These are phyloP conservation scores for Grosmannia huntii DNA, from an alignment of 2,329 filamentous ascomycete species.

Conservation along the genomic window DNA sequence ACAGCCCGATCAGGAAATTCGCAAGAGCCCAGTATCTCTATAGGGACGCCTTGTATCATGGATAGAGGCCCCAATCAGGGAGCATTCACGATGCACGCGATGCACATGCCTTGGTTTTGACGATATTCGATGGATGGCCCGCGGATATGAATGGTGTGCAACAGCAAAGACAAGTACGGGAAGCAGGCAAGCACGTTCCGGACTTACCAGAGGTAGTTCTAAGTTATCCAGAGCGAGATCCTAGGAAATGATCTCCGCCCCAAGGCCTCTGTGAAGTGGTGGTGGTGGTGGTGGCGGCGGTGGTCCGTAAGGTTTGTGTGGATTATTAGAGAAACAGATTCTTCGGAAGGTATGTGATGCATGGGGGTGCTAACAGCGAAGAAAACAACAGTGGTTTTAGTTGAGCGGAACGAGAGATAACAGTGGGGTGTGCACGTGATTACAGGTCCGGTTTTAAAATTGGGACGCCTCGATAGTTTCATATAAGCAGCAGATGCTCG, in stretches of 20 bases:
- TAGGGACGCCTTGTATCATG: neutral
- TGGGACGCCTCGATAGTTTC: neutral
- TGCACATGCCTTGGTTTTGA: slow-evolving; percentile 8
- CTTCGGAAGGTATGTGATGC: slow-evolving; percentile 9
- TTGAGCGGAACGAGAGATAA: slow-evolving; percentile 4
- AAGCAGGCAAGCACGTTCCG: neutral
- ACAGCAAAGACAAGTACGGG: neutral
- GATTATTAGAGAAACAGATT: slow-evolving; percentile 8
- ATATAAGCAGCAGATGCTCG: neutral
- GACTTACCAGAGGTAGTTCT: neutral
- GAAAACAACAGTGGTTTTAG: slow-evolving; percentile 6
- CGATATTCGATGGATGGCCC: slow-evolving; percentile 7
- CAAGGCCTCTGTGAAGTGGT: neutral
- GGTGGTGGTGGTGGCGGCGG: neutral
- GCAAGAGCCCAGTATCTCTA: neutral
- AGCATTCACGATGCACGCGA: slow-evolving; percentile 4
- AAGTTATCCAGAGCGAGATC: neutral
- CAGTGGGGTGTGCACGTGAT: neutral
- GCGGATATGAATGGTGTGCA: neutral
- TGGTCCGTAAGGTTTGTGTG: neutral
- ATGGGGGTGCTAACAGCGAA: slow-evolving; percentile 7
- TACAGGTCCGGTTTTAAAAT: neutral
- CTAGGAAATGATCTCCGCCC: neutral
- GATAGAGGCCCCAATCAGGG: neutral
- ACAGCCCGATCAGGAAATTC: slow-evolving; percentile 1